These are phyloP conservation scores for Trametes cingulata DNA, from an alignment of 768 basidiomycete genomes.

Conservation along the genomic window DNA sequence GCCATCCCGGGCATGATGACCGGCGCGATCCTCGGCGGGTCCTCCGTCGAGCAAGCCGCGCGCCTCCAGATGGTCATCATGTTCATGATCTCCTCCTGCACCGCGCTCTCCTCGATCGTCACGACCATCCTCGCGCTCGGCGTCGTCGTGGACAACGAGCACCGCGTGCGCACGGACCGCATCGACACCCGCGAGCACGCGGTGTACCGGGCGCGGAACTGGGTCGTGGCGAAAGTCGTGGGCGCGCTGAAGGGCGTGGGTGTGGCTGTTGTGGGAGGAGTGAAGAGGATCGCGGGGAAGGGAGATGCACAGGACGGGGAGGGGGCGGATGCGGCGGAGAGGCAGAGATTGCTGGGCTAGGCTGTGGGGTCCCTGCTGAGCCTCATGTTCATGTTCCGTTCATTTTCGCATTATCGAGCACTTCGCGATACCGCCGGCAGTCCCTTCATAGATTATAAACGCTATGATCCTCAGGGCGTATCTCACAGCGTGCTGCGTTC, in stretches of 20 bases:
- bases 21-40: constrained; percentile 85
- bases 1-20: constrained; percentile 93
- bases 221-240: constrained; percentile 28
- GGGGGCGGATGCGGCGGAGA: constrained; percentile 18
- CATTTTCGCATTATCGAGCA: too few species aligned
- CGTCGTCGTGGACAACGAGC: constrained; percentile 67
- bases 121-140: constrained; percentile 60
- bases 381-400: too few species aligned
- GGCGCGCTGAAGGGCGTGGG: neutral
- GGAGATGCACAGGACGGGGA: constrained; percentile 8
- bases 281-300: constrained; percentile 9
- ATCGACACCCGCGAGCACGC: constrained; percentile 42
- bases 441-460: too few species aligned
- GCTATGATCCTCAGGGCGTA: too few species aligned
- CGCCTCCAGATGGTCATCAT: constrained; percentile 91
- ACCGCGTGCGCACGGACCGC: constrained; percentile 64
- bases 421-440: too few species aligned
- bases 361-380: constrained; percentile 1
- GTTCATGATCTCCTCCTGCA: constrained; percentile 87
- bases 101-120: constrained; percentile 67
- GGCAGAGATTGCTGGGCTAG: constrained; percentile 25
- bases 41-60: constrained; percentile 82
- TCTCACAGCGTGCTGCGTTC: too few species aligned
- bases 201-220: constrained; percentile 32
- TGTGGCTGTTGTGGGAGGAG: neutral